A percentile compares a stretch with the other conserved stretches of the same genome.
Conservation (phyloP, 192 early-diverging fungal species). For the Gamsiella multidivaricata region DNA sequence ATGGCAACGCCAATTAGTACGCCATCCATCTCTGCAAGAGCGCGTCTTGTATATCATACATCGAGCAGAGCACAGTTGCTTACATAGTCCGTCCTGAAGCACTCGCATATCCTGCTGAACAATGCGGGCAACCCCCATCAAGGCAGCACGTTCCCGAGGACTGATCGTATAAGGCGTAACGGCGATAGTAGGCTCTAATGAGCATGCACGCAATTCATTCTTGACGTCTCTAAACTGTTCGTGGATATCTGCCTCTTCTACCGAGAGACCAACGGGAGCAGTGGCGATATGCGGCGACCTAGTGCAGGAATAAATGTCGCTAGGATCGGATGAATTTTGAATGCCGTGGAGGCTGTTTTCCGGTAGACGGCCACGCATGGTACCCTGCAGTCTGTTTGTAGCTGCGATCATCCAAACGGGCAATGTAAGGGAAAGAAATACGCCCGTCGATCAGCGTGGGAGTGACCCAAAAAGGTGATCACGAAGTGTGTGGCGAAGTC, state of each 20-base stretch:
- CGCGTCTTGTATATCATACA: too few relatives aligned
- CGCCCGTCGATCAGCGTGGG: too few relatives aligned
- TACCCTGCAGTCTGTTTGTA: background rate
- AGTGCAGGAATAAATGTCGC: too few relatives aligned
- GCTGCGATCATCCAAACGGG: background rate
- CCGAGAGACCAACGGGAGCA: background rate
- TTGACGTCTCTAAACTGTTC: background rate
- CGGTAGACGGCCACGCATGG: conserved; percentile 30
- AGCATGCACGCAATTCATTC: background rate
- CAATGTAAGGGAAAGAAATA: background rate
- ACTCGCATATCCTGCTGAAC: conserved; percentile 16
- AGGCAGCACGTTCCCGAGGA: background rate
- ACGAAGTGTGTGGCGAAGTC: too few relatives aligned
- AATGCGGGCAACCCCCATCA: conserved; percentile 11
- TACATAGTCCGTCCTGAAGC: conserved; percentile 17
- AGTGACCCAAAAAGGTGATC: too few relatives aligned
- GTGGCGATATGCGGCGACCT: too few relatives aligned
- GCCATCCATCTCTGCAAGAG: too few relatives aligned
- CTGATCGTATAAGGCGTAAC: background rate
- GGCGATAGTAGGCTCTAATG: background rate
- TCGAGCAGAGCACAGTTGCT: too few relatives aligned
- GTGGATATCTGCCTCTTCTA: conserved; percentile 12
- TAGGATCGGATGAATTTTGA: background rate
- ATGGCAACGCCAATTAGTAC: too few relatives aligned
- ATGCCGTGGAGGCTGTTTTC: background rate